Conservation (phyloP, 176 grass and related monocot species). For the Saccharum spontaneum region DNA sequence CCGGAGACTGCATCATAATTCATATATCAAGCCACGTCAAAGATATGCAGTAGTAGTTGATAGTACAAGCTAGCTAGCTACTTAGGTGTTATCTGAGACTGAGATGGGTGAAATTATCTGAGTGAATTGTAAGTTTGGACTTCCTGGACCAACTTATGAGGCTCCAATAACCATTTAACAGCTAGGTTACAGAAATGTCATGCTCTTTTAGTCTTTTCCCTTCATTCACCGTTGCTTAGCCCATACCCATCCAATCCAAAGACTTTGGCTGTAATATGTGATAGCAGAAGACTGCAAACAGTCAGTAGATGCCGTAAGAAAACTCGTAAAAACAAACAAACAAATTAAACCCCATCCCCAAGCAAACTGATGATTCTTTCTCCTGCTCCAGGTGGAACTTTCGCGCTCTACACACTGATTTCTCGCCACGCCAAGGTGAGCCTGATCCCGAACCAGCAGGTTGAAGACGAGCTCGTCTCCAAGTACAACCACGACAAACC, state of each 20-base stretch:
- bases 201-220: not conserved
- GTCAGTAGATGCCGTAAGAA: not conserved
- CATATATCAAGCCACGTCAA: not conserved
- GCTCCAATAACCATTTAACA: not conserved
- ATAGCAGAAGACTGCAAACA: not conserved
- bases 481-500: conserved; percentile 27
- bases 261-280: not conserved
- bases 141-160: not conserved
- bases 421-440: conserved; percentile 41
- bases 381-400: conserved; percentile 39
- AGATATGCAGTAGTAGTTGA: not conserved
- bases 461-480: conserved; percentile 48
- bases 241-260: not conserved
- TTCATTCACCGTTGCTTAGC: not conserved
- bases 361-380: not conserved
- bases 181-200: not conserved
- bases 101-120: not conserved
- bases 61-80: not conserved
- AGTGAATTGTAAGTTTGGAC: not conserved
- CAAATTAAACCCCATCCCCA: not conserved
- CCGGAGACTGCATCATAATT: not conserved
- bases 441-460: conserved; percentile 54
- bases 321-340: not conserved
- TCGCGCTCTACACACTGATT: conserved; percentile 59
- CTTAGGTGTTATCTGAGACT: not conserved